Evolutionary conservation across 352 stramenopile species (phyloP), one percentile per base, ranked within the genome.

Genomic region (Thalassiosira livingstoniorum): DNA sequence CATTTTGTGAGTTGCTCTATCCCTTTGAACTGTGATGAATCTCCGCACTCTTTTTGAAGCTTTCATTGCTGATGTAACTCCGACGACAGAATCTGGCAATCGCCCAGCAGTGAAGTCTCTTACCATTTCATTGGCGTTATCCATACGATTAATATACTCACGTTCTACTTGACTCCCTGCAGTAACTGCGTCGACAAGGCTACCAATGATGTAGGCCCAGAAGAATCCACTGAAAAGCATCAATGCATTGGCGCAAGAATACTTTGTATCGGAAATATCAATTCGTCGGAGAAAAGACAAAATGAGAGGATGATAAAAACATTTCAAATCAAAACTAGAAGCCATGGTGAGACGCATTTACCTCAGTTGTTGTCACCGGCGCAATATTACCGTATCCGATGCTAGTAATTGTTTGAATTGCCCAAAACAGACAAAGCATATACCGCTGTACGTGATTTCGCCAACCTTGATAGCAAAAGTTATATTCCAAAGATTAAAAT

Each of bases 301-400:
- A 51, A 53, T 34, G 21, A 21, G 18, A 68, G 11, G 11, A 68
- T 32, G 21, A 51, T n/a, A n/a, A 0, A 54, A 51, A 45, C 11
- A 58, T 58, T 27, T 27, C 0, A 70, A 70, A 70, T 58, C 47
- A 58, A 58, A 58, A 10, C 47, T 25, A 27, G 21, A 15, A 29
- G 47, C 21, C 10, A 5, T 11, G 13, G 25, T 37, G 15, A 57
- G 5, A 55, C 42, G 2, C 4, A 43, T 67, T 2, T 55, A 74
- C 65, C 65, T 91, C 86, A 32, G 57, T 32, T 32, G 25, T 58
- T 15, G 83, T 90, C 32, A 85, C 71, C 2, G 86, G 86, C 31
- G 35, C 42, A 34, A 91, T 82, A 54, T 86, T 91, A 21, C 86
- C 86, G 64, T 91, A 91, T 7, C 86, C 86, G 23, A 91, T 88